A percentile compares a stretch with the other conserved stretches of the same genome.
phyloP scores from a whole-genome alignment of 2,329 filamentous ascomycete species.

The Calonectria fujianensis region DNA sequence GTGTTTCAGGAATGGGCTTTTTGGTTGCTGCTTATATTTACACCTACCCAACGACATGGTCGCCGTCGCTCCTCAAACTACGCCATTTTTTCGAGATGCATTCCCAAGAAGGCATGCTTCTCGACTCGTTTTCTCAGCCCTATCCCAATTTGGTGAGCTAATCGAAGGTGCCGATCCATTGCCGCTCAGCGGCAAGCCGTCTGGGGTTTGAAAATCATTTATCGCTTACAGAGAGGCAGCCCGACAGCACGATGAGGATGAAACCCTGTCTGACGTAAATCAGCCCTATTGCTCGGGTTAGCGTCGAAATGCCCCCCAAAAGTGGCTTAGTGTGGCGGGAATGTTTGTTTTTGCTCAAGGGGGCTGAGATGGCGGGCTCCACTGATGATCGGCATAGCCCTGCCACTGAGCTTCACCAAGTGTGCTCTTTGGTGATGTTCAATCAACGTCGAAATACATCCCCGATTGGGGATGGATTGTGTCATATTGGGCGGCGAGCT shows the following conservation, averaged over 20 bases:
- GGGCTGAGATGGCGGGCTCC: background rate
- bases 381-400: background rate
- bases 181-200: background rate
- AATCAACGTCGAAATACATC: slow-evolving; percentile 16
- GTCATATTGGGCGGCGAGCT: no score
- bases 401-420: background rate
- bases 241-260: background rate
- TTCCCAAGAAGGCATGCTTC: background rate
- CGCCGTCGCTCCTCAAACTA: background rate
- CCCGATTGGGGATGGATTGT: slow-evolving; percentile 8
- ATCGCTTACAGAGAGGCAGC: background rate
- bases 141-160: background rate
- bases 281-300: background rate
- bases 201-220: background rate
- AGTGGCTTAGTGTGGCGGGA: slow-evolving; percentile 4
- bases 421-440: background rate
- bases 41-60: background rate
- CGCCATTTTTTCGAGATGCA: background rate
- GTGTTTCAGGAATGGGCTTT: background rate
- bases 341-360: background rate
- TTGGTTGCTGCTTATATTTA: background rate
- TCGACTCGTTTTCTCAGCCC: background rate
- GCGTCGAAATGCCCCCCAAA: slow-evolving; percentile 45
- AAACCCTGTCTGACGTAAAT: background rate
- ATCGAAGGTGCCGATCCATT: background rate